Percentiles rank a stretch among this genome's conserved stretches.
Conservation (phyloP, 352 stramenopile species). For the Thalassiosira livingstoniorum region DNA sequence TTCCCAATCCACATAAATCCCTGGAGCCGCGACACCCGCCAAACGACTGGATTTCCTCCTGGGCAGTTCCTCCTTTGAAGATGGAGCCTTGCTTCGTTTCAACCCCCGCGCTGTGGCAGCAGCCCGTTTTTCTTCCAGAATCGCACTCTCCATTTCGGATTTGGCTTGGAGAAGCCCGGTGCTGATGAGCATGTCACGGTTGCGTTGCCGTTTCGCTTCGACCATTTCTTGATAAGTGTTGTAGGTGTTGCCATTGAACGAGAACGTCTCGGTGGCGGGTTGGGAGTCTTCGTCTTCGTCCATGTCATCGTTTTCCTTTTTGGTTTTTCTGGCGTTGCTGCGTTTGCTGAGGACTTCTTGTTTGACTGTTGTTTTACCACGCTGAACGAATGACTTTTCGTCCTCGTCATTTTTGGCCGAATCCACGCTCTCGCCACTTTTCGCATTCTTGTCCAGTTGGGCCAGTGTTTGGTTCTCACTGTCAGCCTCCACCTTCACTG, state of each 20-base stretch:
- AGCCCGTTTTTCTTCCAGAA: not conserved
- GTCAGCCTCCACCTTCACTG: not conserved
- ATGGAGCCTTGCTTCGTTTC: conserved; percentile 35
- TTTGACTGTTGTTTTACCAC: not conserved
- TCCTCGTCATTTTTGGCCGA: not conserved
- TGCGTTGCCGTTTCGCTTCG: conserved; percentile 77
- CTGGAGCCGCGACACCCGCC: conserved; percentile 38
- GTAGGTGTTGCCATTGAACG: conserved; percentile 69
- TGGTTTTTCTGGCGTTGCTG: not conserved
- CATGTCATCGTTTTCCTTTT: not conserved
- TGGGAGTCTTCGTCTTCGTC: not conserved
- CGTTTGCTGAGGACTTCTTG: not conserved
- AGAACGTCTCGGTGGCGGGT: conserved; percentile 25
- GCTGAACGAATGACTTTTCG: not conserved
- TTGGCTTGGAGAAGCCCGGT: conserved; percentile 67
- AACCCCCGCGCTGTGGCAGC: conserved; percentile 29
- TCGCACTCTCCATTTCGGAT: conserved; percentile 33
- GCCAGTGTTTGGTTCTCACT: not conserved
- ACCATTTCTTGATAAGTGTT: conserved; percentile 79
- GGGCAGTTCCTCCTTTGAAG: not conserved
- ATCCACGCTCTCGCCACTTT: not conserved
- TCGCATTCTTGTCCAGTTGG: not conserved
- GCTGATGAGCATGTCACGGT: conserved; percentile 58
- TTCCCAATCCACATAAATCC: conserved; percentile 68
- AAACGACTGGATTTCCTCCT: conserved; percentile 71